Percentiles rank a stretch among this genome's conserved stretches.
Conservation (phyloP, 2,329 filamentous ascomycete genomes). For the Didymella lethalis region DNA sequence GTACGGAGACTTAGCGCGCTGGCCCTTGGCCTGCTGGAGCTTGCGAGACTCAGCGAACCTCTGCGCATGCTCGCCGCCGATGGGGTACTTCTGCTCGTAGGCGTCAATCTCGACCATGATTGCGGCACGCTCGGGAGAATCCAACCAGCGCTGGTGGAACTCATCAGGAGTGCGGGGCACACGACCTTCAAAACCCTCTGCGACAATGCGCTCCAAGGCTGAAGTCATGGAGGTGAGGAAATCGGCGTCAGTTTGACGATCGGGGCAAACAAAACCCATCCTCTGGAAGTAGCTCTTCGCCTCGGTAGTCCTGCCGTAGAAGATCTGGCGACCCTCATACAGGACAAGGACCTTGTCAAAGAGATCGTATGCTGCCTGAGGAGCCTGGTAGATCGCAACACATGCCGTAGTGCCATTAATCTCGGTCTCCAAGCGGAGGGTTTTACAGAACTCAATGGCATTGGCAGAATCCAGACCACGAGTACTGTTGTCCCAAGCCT, state of each 20-base stretch:
- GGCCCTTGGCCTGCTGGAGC: slow-evolving; percentile 56
- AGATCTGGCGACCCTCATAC: slow-evolving; percentile 74
- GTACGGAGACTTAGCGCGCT: slow-evolving; percentile 76
- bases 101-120: slow-evolving; percentile 56
- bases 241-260: slow-evolving; percentile 75
- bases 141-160: slow-evolving; percentile 62
- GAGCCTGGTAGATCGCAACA: slow-evolving; percentile 78
- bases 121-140: slow-evolving; percentile 58
- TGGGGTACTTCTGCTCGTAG: slow-evolving; percentile 56
- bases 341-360: slow-evolving; percentile 75
- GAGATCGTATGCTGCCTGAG: slow-evolving; percentile 71
- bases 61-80: slow-evolving; percentile 55
- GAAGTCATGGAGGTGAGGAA: slow-evolving; percentile 79
- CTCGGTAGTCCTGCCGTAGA: slow-evolving; percentile 69
- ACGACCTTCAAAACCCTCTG: slow-evolving; percentile 54
- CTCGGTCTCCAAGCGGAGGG: slow-evolving; percentile 71
- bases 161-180: slow-evolving; percentile 60
- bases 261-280: slow-evolving; percentile 76
- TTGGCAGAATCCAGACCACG: slow-evolving; percentile 78
- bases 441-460: slow-evolving; percentile 77
- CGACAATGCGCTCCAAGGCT: slow-evolving; percentile 56
- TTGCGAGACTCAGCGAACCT: slow-evolving; percentile 57
- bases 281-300: slow-evolving; percentile 74
- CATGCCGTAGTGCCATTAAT: slow-evolving; percentile 70
- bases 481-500: slow-evolving; percentile 82